These are phyloP conservation scores for Groenewaldozyma auringiensis DNA, from an alignment of 1,139 yeast genomes.

Conservation along the genomic window DNA sequence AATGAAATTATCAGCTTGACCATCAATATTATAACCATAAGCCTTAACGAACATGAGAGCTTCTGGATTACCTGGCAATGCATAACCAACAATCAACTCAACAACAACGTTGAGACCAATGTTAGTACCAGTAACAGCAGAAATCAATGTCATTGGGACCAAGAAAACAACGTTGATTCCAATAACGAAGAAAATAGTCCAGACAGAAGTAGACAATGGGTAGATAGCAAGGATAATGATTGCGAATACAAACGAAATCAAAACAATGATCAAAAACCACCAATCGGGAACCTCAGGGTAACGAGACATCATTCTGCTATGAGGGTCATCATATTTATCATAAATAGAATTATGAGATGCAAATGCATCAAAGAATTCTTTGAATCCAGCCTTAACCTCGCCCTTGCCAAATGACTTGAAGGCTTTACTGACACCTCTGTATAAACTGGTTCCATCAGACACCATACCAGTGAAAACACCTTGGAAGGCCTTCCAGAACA, in stretches of 20 bases:
- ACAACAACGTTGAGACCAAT: slow-evolving; percentile 50
- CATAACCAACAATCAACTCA: slow-evolving; percentile 53
- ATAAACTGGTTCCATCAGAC: slow-evolving; percentile 14
- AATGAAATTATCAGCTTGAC: slow-evolving; percentile 52
- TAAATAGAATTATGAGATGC: slow-evolving; percentile 5
- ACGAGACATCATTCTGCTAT: slow-evolving; percentile 45
- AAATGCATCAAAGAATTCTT: slow-evolving; percentile 3
- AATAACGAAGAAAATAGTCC: slow-evolving; percentile 51
- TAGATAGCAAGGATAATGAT: slow-evolving; percentile 41
- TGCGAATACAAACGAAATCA: slow-evolving; percentile 42
- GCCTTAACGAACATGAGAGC: slow-evolving; percentile 53
- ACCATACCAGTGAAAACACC: background rate
- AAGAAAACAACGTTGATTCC: slow-evolving; percentile 49
- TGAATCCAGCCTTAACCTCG: slow-evolving; percentile 5
- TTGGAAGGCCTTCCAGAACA: slow-evolving; percentile 15
- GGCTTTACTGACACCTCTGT: slow-evolving; percentile 1
- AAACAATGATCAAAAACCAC: slow-evolving; percentile 44
- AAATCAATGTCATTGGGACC: slow-evolving; percentile 42
- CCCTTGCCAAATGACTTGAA: background rate
- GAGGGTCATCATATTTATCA: slow-evolving; percentile 39
- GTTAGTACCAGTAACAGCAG: slow-evolving; percentile 46
- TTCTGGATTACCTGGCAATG: slow-evolving; percentile 53
- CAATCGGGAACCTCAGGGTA: slow-evolving; percentile 60
- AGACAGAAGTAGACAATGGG: slow-evolving; percentile 40
- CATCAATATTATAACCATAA: slow-evolving; percentile 51